A percentile compares a stretch with the other conserved stretches of the same genome.
Evolutionary conservation across 768 basidiomycete species (phyloP).

Genomic region (Pisolithus tinctorius): DNA sequence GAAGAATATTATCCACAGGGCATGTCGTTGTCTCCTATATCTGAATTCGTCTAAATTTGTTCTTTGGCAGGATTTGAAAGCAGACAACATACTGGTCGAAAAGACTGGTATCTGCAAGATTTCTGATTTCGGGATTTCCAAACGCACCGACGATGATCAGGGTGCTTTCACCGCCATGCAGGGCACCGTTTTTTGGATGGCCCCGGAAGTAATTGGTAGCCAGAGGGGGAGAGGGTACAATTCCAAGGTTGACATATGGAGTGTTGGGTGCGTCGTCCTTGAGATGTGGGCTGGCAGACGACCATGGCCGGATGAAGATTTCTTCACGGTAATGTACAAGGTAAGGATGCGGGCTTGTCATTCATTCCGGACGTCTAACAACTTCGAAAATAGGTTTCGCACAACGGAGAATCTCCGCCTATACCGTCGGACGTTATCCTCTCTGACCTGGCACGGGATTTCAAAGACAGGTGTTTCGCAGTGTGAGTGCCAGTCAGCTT

Average conservation of each 20-base stretch:
- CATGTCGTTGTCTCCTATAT: conserved; percentile 26
- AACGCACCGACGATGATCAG: conserved; percentile 83
- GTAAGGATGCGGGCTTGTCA: conserved; percentile 33
- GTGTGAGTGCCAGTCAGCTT: conserved; percentile 45
- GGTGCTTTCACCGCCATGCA: conserved; percentile 89
- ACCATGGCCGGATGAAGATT: conserved; percentile 90
- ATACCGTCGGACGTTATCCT: conserved; percentile 79
- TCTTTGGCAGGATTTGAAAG: conserved; percentile 76
- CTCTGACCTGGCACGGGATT: conserved; percentile 73
- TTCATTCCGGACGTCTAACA: neutral
- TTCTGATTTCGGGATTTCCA: conserved; percentile 98
- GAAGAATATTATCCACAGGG: conserved; percentile 88
- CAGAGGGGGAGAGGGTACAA: conserved; percentile 83
- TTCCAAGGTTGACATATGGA: conserved; percentile 98
- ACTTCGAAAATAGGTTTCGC: conserved; percentile 56
- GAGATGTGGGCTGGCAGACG: conserved; percentile 99
- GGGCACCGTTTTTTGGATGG: conserved; percentile 99
- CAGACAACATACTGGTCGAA: conserved; percentile 97
- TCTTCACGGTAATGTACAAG: conserved; percentile 91
- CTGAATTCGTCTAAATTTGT: conserved; percentile 2
- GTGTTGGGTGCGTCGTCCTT: conserved; percentile 94
- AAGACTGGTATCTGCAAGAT: conserved; percentile 92
- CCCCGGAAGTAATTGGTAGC: conserved; percentile 87
- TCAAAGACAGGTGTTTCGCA: conserved; percentile 84
- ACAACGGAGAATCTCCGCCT: conserved; percentile 80